Evolutionary conservation across 768 basidiomycete species (phyloP), one percentile per base, ranked within the genome.

Genomic region (Fibroporia radiculosa): DNA sequence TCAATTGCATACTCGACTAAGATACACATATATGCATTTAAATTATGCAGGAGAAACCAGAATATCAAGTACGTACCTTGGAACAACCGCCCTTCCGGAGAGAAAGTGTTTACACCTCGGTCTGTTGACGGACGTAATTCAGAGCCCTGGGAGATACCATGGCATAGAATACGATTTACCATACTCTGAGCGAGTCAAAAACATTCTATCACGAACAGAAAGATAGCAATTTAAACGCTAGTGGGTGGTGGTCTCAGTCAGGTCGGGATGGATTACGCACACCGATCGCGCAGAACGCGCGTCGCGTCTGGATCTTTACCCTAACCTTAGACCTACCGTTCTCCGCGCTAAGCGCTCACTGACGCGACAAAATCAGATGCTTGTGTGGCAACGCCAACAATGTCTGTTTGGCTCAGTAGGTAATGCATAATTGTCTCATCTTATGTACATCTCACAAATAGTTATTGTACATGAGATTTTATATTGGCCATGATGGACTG

Each of bases 1-100:
- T 99, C 96, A 62, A 98, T 99, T 41, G 96, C 96, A 73, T 98
- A 98, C 68, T 99, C 96, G 66, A 99, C 95, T 97, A 55, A 1
- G 26, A 20, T 27, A 12, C 45, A 34, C 25, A 6, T 6, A 2
- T 22, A 29, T 31, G 5, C 13, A 10, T n/a, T 29, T 16, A 14
- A 23, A 10, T 33, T 6, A 6, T 16, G 25, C 26, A 6, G 25
- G 11, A 44, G 12, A 34, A n/a, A 32, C 6, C 33, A 35, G n/a
- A 14, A 7, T 39, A 16, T 39, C 16, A 7, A 6, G 3, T 20
- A 32, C 69, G 39, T 52, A 93, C 95, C 95, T 82, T 99, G 95
- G 70, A 97, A 99, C 50, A 99, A 69, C 60, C 95, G 93, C 34
- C 95, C 93, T 67, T 97, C 95, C 8, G 95, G 95, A 14, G 95